Conservation (phyloP, 2,329 filamentous ascomycete genomes). For the Pestalotiopsis sp. region DNA sequence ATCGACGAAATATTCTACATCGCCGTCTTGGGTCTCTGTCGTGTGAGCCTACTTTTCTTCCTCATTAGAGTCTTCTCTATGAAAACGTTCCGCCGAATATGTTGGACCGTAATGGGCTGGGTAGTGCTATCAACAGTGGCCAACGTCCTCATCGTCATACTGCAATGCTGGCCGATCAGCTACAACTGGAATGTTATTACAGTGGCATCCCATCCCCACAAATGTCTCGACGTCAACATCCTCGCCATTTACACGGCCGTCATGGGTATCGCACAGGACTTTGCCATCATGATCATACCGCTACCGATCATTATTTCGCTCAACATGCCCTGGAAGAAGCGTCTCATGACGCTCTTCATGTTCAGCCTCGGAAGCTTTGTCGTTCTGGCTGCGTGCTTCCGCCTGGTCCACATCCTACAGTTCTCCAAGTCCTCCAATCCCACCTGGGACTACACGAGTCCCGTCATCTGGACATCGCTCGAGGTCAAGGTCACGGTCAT, state of each 20-base stretch:
- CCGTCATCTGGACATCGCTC: constrained; percentile 17
- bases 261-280: constrained; percentile 17
- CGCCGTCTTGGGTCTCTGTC: constrained; percentile 30
- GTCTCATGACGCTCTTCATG: constrained; percentile 18
- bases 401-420: constrained; percentile 14
- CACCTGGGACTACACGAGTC: constrained; percentile 18
- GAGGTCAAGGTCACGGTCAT: constrained; percentile 15
- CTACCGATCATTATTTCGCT: constrained; percentile 16
- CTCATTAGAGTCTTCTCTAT: constrained; percentile 16
- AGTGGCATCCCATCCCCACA: constrained; percentile 9
- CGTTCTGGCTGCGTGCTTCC: constrained; percentile 14
- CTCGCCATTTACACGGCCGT: constrained; percentile 11
- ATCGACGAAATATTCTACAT: constrained; percentile 14
- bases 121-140: constrained; percentile 10
- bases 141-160: constrained; percentile 16
- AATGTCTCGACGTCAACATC: constrained; percentile 16
- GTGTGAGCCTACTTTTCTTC: constrained; percentile 28
- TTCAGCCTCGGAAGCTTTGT: constrained; percentile 19
- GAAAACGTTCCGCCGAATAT: constrained; percentile 12
- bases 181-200: constrained; percentile 18
- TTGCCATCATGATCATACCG: constrained; percentile 18
- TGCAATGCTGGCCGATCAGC: constrained; percentile 18
- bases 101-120: constrained; percentile 14
- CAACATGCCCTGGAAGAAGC: constrained; percentile 14
- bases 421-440: constrained; percentile 16